Evolutionary conservation across 768 basidiomycete genomes (phyloP).

Genomic region (Termitomyces heimii): DNA sequence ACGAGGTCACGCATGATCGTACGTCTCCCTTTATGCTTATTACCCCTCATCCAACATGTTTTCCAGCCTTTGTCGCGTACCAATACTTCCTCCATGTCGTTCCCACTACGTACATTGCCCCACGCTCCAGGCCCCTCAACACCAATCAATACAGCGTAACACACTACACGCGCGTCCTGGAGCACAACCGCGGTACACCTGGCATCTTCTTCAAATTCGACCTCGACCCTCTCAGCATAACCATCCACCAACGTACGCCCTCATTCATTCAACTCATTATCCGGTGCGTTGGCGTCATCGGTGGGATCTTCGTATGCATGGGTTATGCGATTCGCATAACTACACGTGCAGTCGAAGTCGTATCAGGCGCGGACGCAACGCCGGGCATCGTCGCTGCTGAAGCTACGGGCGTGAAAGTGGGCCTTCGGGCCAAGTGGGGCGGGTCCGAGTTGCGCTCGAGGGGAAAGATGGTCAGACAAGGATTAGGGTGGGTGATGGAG

Average conservation of each 20-base stretch:
- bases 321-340: constrained; percentile 69
- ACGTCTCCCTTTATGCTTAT: constrained; percentile 22
- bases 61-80: constrained; percentile 77
- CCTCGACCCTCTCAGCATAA: constrained; percentile 82
- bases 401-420: constrained; percentile 47
- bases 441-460: constrained; percentile 62
- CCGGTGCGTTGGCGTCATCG: constrained; percentile 86
- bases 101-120: constrained; percentile 87
- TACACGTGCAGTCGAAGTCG: constrained; percentile 60
- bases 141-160: constrained; percentile 94
- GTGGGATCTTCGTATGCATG: constrained; percentile 84
- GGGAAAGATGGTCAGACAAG: constrained; percentile 48
- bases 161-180: constrained; percentile 75
- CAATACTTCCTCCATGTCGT: constrained; percentile 96
- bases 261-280: constrained; percentile 77
- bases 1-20: constrained; percentile 69
- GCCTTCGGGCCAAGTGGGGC: constrained; percentile 61
- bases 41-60: background rate
- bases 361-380: constrained; percentile 45
- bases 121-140: constrained; percentile 53
- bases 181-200: constrained; percentile 75
- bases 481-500: constrained; percentile 56
- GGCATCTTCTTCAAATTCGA: constrained; percentile 99
- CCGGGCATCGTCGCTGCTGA: constrained; percentile 59
- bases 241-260: constrained; percentile 85